Percentiles rank a stretch among this genome's conserved stretches.
Evolutionary conservation across 805 yeast species (phyloP).

Genomic region (Kazachstania martiniae): DNA sequence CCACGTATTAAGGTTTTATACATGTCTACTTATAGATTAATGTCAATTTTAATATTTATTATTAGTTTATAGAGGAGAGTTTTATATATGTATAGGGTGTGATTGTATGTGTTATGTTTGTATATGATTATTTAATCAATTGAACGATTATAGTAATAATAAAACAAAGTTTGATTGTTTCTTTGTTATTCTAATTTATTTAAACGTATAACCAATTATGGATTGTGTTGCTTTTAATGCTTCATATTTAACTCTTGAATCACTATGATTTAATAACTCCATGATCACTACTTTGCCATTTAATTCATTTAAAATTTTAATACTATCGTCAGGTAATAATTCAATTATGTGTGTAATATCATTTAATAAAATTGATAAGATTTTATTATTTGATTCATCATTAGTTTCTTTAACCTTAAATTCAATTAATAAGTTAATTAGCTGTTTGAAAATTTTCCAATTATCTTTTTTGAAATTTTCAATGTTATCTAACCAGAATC

Average conservation of each 20-base stretch:
- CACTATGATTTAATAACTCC: constrained; percentile 70
- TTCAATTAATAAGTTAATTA: constrained; percentile 41
- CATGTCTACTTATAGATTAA: too few species aligned
- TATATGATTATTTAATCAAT: too few species aligned
- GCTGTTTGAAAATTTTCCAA: constrained; percentile 58
- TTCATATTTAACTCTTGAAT: constrained; percentile 85
- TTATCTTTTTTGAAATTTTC: constrained; percentile 64
- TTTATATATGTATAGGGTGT: too few species aligned
- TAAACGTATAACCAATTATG: constrained; percentile 72
- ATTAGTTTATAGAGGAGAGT: too few species aligned
- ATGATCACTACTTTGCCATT: constrained; percentile 72
- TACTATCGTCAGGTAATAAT: constrained; percentile 46
- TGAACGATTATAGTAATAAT: too few species aligned
- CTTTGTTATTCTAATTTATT: constrained; percentile 1
- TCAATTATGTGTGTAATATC: constrained; percentile 56
- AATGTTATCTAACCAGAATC: constrained; percentile 84
- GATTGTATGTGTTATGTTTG: too few species aligned
- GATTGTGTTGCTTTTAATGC: constrained; percentile 94
- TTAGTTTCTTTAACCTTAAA: constrained; percentile 27
- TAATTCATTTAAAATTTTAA: constrained; percentile 39
- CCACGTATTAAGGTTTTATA: too few species aligned
- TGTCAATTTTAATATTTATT: too few species aligned
- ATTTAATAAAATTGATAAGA: constrained; percentile 52
- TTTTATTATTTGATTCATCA: constrained; percentile 24
- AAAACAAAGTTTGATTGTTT: too few species aligned